Evolutionary conservation across 148 eudicot genomes (phyloP), one percentile per base, ranked within the genome.

Genomic region (Cornus suecica): DNA sequence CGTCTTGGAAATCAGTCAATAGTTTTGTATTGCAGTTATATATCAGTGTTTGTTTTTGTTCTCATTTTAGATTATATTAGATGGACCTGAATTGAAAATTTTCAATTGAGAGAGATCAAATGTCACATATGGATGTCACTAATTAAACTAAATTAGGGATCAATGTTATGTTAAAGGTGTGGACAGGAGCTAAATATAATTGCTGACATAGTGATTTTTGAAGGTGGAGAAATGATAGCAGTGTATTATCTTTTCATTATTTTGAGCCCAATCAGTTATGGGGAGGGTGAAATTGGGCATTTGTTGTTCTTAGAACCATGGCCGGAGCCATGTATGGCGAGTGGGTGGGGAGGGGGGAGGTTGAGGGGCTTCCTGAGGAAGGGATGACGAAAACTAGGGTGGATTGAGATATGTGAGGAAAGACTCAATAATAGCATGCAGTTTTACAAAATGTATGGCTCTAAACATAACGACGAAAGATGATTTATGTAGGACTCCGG

Each of bases 51-150:
- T 0, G 2, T 48, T 48, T 74, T 30, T 22, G n/a, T 48, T 20
- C 23, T 2, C 2, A 15, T 2, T 69, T 45, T 10, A 51, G 45
- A 65, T 28, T 28, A 65, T 65, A 74, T 16, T 63, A 10, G 25
- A 8, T 63, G 54, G 75, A 72, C 25, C 62, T 37, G 68, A 26
- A 41, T 34, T 73, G 32, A 63, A 73, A 73, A 31, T 25, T 15
- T 24, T 32, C 9, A 25, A 15, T 28, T 9, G 54, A 8, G 24
- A 58, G 22, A 23, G 26, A 34, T 10, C 48, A 37, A 23, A 10
- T 9, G 71, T 42, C 26, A n/a, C 25, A 68, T 4, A 11, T 48
- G 13, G 0, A 68, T 68, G 70, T 72, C 24, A 16, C 26, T 65
- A 27, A 28, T 13, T 32, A 73, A 73, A 45, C 30, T 64, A 20